Percentiles rank a stretch among this genome's conserved stretches.
Conservation (phyloP, 2,329 filamentous ascomycete genomes). For the Verruconis gallopava region DNA sequence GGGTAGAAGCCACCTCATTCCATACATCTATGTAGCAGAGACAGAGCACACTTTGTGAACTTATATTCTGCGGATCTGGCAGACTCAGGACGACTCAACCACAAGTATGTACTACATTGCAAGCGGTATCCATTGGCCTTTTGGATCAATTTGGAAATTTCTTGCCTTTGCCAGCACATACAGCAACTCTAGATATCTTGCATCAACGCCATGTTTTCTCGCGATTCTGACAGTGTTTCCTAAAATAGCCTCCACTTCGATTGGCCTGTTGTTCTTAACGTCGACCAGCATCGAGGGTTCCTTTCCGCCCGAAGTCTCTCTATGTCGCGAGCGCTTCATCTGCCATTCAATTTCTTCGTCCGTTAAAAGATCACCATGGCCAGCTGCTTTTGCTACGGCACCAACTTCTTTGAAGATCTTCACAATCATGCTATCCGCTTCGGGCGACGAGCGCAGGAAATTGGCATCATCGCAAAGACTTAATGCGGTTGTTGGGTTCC, state of each 20-base stretch:
- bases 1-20: too few species aligned
- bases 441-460: conserved; percentile 32
- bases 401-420: conserved; percentile 35
- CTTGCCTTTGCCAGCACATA: conserved; percentile 31
- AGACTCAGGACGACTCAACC: too few species aligned
- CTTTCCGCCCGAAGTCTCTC: conserved; percentile 26
- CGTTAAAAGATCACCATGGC: conserved; percentile 24
- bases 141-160: conserved; percentile 5
- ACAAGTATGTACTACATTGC: too few species aligned
- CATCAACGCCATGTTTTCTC: conserved; percentile 25
- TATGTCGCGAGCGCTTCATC: conserved; percentile 24
- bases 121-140: conserved; percentile 5
- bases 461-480: conserved; percentile 40
- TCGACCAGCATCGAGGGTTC: conserved; percentile 40
- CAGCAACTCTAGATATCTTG: conserved; percentile 30
- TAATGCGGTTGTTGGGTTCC: conserved; percentile 48
- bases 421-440: conserved; percentile 24
- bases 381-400: conserved; percentile 27
- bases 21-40: too few species aligned
- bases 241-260: conserved; percentile 39
- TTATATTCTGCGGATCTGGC: too few species aligned
- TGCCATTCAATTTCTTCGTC: conserved; percentile 25
- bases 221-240: conserved; percentile 34
- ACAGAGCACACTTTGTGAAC: too few species aligned
- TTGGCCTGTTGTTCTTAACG: conserved; percentile 26